These are phyloP conservation scores for Metarhizium rileyi DNA, from an alignment of 2,329 filamentous ascomycete species.

Conservation along the genomic window DNA sequence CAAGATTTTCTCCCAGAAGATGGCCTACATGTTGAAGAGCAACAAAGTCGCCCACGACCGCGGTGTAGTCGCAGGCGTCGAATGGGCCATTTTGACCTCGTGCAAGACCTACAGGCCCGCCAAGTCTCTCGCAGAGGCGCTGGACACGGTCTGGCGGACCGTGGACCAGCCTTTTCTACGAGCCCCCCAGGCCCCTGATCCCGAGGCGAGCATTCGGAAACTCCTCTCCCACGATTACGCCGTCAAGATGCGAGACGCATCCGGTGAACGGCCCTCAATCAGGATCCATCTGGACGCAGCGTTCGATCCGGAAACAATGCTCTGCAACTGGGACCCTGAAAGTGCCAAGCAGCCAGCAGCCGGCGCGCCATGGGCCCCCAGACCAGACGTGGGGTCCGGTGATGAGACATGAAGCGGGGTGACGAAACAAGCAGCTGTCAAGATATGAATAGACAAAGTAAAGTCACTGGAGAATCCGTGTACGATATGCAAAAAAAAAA, in stretches of 20 bases:
- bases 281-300: slow-evolving; percentile 5
- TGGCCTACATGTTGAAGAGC: slow-evolving; percentile 12
- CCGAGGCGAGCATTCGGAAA: background rate
- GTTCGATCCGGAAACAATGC: slow-evolving; percentile 5
- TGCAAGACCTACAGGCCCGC: slow-evolving; percentile 20
- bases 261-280: background rate
- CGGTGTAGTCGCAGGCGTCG: slow-evolving; percentile 16
- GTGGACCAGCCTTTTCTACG: slow-evolving; percentile 13
- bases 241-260: slow-evolving; percentile 5
- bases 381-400: background rate
- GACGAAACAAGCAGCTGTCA: background rate
- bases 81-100: slow-evolving; percentile 20
- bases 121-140: slow-evolving; percentile 16
- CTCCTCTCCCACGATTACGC: slow-evolving; percentile 3
- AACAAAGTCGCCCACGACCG: slow-evolving; percentile 10
- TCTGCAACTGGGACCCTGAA: background rate
- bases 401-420: background rate
- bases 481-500: background rate
- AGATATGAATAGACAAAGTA: background rate
- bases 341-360: background rate
- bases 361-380: background rate
- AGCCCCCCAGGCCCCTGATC: no score
- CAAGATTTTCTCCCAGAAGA: slow-evolving; percentile 18
- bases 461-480: no score
- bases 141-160: slow-evolving; percentile 17